phyloP scores from a whole-genome alignment of 1,284 basidiomycete species.

The Pholiota adiposa region DNA sequence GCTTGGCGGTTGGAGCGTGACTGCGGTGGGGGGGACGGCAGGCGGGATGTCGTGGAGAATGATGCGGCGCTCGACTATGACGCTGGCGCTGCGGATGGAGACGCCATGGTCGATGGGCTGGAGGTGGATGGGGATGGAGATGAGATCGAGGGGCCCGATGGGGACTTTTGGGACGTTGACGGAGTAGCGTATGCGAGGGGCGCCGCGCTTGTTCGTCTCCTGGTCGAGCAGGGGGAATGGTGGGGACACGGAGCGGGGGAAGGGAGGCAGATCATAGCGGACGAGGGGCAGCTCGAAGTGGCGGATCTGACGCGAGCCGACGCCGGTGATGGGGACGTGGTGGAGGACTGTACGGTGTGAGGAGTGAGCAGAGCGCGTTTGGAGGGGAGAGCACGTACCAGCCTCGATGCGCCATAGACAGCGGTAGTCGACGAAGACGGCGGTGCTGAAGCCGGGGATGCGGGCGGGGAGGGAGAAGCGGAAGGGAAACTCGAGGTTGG shows the following conservation, averaged over 20 bases:
- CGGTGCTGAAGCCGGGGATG: slow-evolving; percentile 68
- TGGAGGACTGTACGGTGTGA: slow-evolving; percentile 52
- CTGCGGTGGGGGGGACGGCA: slow-evolving; percentile 27
- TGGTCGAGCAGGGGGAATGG: slow-evolving; percentile 40
- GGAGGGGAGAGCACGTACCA: slow-evolving; percentile 47
- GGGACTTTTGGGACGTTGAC: slow-evolving; percentile 49
- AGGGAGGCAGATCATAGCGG: slow-evolving; percentile 61
- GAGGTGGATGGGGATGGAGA: slow-evolving; percentile 56
- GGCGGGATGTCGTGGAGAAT: slow-evolving; percentile 43
- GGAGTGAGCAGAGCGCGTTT: slow-evolving; percentile 15
- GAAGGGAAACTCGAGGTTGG: slow-evolving; percentile 71
- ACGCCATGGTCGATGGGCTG: slow-evolving; percentile 50
- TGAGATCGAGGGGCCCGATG: slow-evolving; percentile 60
- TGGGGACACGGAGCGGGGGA: slow-evolving; percentile 35
- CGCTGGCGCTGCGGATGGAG: slow-evolving; percentile 56
- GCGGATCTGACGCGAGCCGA: slow-evolving; percentile 69
- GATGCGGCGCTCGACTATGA: slow-evolving; percentile 61
- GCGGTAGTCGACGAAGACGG: slow-evolving; percentile 76
- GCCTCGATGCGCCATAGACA: slow-evolving; percentile 85
- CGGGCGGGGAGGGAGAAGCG: slow-evolving; percentile 67
- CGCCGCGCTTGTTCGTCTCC: slow-evolving; percentile 48
- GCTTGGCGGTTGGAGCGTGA: slow-evolving; percentile 22
- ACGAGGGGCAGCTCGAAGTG: slow-evolving; percentile 70
- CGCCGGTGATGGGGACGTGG: slow-evolving; percentile 63
- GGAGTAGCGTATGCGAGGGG: slow-evolving; percentile 52